phyloP scores from a whole-genome alignment of 2,329 filamentous ascomycete species.

The Calonectria fujianensis region DNA sequence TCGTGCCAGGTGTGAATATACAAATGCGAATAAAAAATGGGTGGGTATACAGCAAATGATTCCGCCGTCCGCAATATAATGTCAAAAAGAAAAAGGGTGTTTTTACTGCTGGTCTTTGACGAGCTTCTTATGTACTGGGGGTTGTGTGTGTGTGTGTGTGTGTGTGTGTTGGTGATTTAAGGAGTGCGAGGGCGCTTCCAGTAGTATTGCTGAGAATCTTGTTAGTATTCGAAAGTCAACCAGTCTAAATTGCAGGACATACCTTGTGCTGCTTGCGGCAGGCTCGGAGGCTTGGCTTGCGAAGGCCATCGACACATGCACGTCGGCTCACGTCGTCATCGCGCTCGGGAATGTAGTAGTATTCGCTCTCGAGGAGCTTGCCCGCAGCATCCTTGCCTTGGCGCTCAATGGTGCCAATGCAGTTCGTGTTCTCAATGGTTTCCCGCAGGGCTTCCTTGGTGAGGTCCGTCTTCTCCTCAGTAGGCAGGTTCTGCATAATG shows the following conservation, averaged over 20 bases:
- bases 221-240: slow-evolving; percentile 43
- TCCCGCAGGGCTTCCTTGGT: slow-evolving; percentile 79
- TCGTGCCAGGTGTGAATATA: slow-evolving; percentile 30
- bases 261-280: slow-evolving; percentile 99
- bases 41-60: slow-evolving; percentile 52
- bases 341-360: slow-evolving; percentile 94
- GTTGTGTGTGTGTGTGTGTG: slow-evolving; percentile 33
- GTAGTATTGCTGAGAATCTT: slow-evolving; percentile 77
- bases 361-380: slow-evolving; percentile 94
- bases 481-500: slow-evolving; percentile 90
- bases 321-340: slow-evolving; percentile 87
- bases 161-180: slow-evolving; percentile 55
- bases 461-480: slow-evolving; percentile 76
- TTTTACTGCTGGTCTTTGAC: not conserved
- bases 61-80: slow-evolving; percentile 39
- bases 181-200: slow-evolving; percentile 80
- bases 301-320: slow-evolving; percentile 86
- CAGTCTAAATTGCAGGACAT: slow-evolving; percentile 56
- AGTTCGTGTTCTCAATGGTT: slow-evolving; percentile 83
- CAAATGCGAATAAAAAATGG: slow-evolving; percentile 40
- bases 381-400: slow-evolving; percentile 97
- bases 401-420: slow-evolving; percentile 90
- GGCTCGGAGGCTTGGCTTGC: slow-evolving; percentile 90
- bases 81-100: not conserved
- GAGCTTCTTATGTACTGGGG: slow-evolving; percentile 35